Evolutionary conservation across 306 rosid species (phyloP).

Genomic region (Quercus robur): DNA sequence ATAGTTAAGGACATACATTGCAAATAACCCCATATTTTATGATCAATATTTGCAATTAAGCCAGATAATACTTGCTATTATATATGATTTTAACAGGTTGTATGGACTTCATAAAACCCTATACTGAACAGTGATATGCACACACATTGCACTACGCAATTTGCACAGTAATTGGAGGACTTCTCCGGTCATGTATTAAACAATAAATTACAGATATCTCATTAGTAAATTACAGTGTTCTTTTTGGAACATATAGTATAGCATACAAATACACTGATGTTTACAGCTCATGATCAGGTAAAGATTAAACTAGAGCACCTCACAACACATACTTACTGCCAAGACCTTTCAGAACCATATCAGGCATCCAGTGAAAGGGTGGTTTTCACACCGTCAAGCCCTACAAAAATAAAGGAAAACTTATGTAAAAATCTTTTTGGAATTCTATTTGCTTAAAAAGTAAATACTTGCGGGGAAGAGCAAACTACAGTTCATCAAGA

Average conservation of each 20-base stretch:
- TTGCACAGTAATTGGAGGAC: too few relatives aligned
- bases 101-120: too few relatives aligned
- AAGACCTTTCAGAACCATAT: slow-evolving; percentile 11
- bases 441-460: not conserved
- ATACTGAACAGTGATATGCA: too few relatives aligned
- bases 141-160: too few relatives aligned
- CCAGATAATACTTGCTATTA: too few relatives aligned
- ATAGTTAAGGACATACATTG: too few relatives aligned
- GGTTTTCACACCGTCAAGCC: slow-evolving; percentile 4
- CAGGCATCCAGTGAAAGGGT: slow-evolving; percentile 15
- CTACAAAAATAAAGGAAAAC: slow-evolving; percentile 7
- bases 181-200: too few relatives aligned
- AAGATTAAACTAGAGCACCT: not conserved
- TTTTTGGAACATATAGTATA: not conserved
- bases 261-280: not conserved
- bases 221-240: not conserved
- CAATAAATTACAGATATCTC: not conserved
- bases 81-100: too few relatives aligned
- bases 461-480: not conserved
- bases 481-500: not conserved
- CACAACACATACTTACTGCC: slow-evolving; percentile 2
- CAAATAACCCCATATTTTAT: too few relatives aligned
- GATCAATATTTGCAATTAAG: too few relatives aligned
- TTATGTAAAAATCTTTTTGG: not conserved
- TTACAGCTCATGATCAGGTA: not conserved